Base-by-base conservation (phyloP, 1,284 basidiomycete species). In the Mycosarcoma maydis region DNA sequence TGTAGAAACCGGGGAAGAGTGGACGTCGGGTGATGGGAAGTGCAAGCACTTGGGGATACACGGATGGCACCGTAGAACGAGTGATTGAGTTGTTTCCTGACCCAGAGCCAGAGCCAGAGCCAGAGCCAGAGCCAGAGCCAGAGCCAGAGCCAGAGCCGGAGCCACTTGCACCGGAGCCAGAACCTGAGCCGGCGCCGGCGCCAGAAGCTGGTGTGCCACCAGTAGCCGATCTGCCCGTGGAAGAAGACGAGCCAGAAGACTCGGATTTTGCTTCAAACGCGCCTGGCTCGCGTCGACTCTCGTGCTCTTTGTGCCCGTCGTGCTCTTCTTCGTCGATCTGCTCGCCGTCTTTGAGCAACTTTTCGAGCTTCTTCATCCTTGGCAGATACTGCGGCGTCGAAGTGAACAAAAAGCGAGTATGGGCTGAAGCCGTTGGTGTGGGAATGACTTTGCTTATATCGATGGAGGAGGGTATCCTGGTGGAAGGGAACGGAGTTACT, bases 1-100 rank as follows among this genome's bases (percentile, higher is more conserved):
- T 81, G 87, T 98, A 97, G 83, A 97, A 97, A 41, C 94, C 94
- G 11, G 95, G 95, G 84, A 98, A 98, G 45, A 98, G 88, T 0
- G 95, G 95, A 32, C 95, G 88, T 50, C 94, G 90, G 29, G 94
- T 94, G 74, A 98, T 98, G 13, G 95, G 95, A 0, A 98, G 87
- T 4, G 95, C 95, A 20, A 98, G 87, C 33, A 98, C 90, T 82
- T 96, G 92, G 1, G 95, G 94, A 83, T 98, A 98, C 61, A 88
- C 82, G 23, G 71, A 56, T 2, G 80, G 80, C 4, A 80, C 80
- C 23, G 72, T 75, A 33, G 72, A 73, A 26, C 75, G 65, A 33
- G 73, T 69, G 32, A 75, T 36, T 1, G 75, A 64, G 26, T 73
- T 76, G 46, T 37, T 37, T 9, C 36, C 36, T 34, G 69, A 69